phyloP scores from a whole-genome alignment of 768 basidiomycete species.

The Dacryopinax primogenitus region DNA sequence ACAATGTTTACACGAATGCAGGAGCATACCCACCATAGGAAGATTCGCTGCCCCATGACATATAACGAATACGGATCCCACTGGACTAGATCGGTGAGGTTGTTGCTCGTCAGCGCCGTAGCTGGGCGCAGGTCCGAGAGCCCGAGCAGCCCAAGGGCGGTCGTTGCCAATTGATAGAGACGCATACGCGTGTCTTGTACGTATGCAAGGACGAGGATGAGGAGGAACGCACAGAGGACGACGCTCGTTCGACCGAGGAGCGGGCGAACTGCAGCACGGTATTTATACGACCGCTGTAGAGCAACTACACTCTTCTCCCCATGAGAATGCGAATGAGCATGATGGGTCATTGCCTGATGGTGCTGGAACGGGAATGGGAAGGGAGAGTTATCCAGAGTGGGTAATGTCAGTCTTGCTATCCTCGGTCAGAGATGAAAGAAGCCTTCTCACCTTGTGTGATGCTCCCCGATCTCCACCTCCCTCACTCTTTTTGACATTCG shows the following conservation, averaged over 20 bases:
- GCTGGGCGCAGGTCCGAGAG: neutral
- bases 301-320: too few relatives aligned
- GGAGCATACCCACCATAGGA: conserved; percentile 44
- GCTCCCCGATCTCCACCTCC: neutral
- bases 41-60: conserved; percentile 54
- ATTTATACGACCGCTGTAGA: neutral
- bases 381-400: neutral
- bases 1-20: neutral
- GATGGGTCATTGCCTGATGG: neutral
- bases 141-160: neutral
- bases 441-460: too few relatives aligned
- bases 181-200: neutral
- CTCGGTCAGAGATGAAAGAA: too few relatives aligned
- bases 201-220: neutral
- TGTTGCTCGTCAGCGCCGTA: neutral
- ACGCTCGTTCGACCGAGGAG: neutral
- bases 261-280: neutral
- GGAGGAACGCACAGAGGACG: neutral
- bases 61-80: conserved; percentile 68
- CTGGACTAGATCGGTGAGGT: conserved; percentile 12
- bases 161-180: neutral
- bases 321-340: neutral
- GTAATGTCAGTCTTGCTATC: neutral
- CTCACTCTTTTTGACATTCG: neutral
- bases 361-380: neutral